Evolutionary conservation across 495 filamentous ascomycete genomes (phyloP).

Genomic region (Immersiella caudata): DNA sequence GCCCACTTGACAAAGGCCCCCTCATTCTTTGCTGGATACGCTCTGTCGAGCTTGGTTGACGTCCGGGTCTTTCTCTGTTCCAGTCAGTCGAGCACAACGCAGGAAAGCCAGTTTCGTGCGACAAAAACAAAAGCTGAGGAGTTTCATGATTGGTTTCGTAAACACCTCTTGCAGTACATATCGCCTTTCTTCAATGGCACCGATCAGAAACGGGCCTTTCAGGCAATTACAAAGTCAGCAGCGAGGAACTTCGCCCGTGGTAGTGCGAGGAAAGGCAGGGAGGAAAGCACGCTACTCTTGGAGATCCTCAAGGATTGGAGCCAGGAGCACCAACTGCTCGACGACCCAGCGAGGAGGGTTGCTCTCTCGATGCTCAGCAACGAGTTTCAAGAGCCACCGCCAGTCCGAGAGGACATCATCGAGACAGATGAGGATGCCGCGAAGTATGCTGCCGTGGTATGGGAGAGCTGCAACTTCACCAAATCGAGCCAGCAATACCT

Average conservation of each 20-base stretch:
- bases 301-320: constrained; percentile 74
- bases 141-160: constrained; percentile 73
- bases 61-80: constrained; percentile 71
- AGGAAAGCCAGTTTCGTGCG: constrained; percentile 71
- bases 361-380: constrained; percentile 74
- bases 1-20: constrained; percentile 64
- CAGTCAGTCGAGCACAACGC: constrained; percentile 68
- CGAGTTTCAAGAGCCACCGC: constrained; percentile 62
- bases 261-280: constrained; percentile 60
- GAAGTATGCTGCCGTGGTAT: constrained; percentile 65
- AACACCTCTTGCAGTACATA: constrained; percentile 60
- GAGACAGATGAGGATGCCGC: constrained; percentile 62
- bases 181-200: constrained; percentile 51
- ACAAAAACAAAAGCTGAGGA: constrained; percentile 66
- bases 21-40: constrained; percentile 76
- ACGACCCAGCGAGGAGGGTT: constrained; percentile 66
- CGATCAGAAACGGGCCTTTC: constrained; percentile 59
- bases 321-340: constrained; percentile 62
- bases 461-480: constrained; percentile 68
- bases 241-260: constrained; percentile 59
- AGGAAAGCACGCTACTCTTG: constrained; percentile 73
- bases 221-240: constrained; percentile 64
- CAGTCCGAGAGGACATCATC: constrained; percentile 62
- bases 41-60: constrained; percentile 73
- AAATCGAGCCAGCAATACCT: constrained; percentile 68